These are phyloP conservation scores for Pholiota adiposa DNA, from an alignment of 1,284 basidiomycete genomes.

Conservation along the genomic window DNA sequence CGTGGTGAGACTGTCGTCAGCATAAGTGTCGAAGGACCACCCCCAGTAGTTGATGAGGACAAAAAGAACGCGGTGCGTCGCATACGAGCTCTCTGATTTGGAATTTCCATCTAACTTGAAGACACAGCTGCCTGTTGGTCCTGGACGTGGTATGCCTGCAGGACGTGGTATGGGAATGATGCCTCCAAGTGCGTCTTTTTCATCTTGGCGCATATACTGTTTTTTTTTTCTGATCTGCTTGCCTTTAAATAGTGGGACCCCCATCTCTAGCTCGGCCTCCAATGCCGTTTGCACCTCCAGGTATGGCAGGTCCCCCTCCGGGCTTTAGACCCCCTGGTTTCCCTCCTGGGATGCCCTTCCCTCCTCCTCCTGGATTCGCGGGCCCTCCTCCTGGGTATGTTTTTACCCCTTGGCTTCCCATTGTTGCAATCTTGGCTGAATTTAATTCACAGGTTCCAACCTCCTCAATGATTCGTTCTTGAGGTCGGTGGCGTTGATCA, in stretches of 20 bases:
- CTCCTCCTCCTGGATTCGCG: conserved; percentile 78
- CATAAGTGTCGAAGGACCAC: conserved; percentile 94
- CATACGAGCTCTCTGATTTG: conserved; percentile 4
- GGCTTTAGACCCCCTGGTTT: conserved; percentile 86
- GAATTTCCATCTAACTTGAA: conserved; percentile 10
- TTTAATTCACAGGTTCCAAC: conserved; percentile 52
- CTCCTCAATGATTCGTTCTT: conserved; percentile 31
- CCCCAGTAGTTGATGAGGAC: conserved; percentile 88
- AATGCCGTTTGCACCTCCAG: conserved; percentile 84
- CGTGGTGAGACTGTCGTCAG: conserved; percentile 97
- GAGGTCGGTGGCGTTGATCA: conserved; percentile 12
- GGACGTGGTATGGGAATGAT: conserved; percentile 97
- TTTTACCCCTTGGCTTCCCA: neutral
- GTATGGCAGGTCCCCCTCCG: conserved; percentile 81
- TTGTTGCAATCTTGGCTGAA: neutral
- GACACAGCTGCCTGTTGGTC: conserved; percentile 80
- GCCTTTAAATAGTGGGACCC: conserved; percentile 53
- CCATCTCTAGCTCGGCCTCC: conserved; percentile 81
- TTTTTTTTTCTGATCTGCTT: conserved; percentile 16
- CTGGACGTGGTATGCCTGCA: conserved; percentile 93
- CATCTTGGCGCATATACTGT: conserved; percentile 12
- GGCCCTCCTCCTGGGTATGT: conserved; percentile 87
- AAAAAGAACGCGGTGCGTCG: conserved; percentile 74
- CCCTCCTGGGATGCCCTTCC: conserved; percentile 79
- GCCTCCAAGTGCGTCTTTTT: conserved; percentile 74